phyloP scores from a whole-genome alignment of 139 green algal genomes.

The Micractinium sp. region DNA sequence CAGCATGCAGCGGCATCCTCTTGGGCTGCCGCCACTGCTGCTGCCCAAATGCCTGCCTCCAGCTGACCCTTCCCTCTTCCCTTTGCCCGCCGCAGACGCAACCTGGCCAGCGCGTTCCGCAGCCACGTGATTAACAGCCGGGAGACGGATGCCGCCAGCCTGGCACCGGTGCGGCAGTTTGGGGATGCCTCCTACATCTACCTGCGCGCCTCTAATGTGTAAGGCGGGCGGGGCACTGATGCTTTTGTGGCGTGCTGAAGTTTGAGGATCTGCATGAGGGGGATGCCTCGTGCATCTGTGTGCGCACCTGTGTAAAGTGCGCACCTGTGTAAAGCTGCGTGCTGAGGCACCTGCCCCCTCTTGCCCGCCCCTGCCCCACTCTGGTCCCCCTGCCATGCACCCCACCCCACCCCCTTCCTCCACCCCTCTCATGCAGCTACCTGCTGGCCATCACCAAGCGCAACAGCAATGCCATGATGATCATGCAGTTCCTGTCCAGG shows the following conservation, averaged over 20 bases:
- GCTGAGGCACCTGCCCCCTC: too few relatives aligned
- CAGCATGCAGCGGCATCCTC: background rate
- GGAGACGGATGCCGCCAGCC: conserved; percentile 49
- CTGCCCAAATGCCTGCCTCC: background rate
- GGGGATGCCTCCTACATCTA: conserved; percentile 88
- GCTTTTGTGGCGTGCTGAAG: too few relatives aligned
- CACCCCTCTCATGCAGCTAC: conserved; percentile 61
- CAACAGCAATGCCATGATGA: conserved; percentile 94
- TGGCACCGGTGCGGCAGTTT: conserved; percentile 79
- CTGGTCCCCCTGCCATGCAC: too few relatives aligned
- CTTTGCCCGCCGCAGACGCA: conserved; percentile 57
- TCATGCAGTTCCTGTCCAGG: conserved; percentile 91
- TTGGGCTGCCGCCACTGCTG: background rate
- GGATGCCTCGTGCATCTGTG: too few relatives aligned
- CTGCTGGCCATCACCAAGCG: conserved; percentile 88
- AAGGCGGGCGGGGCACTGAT: too few relatives aligned
- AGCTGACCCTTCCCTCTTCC: background rate
- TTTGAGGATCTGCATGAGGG: too few relatives aligned
- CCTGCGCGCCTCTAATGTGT: conserved; percentile 83
- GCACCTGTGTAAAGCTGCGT: too few relatives aligned
- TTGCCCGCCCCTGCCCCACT: too few relatives aligned
- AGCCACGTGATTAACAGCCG: conserved; percentile 88
- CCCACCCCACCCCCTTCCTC: too few relatives aligned
- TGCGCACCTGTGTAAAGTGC: too few relatives aligned
- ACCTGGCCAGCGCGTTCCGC: conserved; percentile 89